Conservation (phyloP, 805 yeast genomes). For the Phaffomyces opuntiae region DNA sequence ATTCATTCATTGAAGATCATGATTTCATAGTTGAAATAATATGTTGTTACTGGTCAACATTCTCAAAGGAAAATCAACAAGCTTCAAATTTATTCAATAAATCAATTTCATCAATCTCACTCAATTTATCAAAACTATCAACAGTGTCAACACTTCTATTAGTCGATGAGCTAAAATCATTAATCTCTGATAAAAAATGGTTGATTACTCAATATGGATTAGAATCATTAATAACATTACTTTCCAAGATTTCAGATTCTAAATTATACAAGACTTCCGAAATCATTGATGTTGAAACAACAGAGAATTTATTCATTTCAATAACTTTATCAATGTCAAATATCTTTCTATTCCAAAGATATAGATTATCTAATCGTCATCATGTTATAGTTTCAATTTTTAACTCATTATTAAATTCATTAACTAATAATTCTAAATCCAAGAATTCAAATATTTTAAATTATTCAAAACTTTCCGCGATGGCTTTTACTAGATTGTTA, state of each 20-base stretch:
- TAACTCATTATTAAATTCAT: constrained; percentile 41
- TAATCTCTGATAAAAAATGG: constrained; percentile 48
- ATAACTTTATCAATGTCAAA: constrained; percentile 49
- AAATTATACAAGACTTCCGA: not conserved
- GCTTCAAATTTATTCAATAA: constrained; percentile 8
- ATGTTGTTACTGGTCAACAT: constrained; percentile 5
- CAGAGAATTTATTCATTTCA: constrained; percentile 18
- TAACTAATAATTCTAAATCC: constrained; percentile 25
- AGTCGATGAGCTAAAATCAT: constrained; percentile 27
- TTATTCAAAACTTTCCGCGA: constrained; percentile 32
- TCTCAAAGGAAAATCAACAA: constrained; percentile 7
- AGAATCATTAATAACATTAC: constrained; percentile 44
- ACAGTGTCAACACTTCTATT: not conserved
- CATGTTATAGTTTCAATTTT: constrained; percentile 52
- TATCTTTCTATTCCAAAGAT: constrained; percentile 60
- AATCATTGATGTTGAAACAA: not conserved
- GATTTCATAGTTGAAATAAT: constrained; percentile 22
- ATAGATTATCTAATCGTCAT: constrained; percentile 62
- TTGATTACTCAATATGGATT: constrained; percentile 56
- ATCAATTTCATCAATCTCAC: constrained; percentile 12
- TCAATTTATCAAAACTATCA: not conserved
- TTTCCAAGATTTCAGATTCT: constrained; percentile 21
- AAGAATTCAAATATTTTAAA: constrained; percentile 14
- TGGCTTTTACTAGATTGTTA: constrained; percentile 49
- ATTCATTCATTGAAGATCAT: constrained; percentile 15